Conservation (phyloP, 306 rosid species). For the Mucuna pruriens region DNA sequence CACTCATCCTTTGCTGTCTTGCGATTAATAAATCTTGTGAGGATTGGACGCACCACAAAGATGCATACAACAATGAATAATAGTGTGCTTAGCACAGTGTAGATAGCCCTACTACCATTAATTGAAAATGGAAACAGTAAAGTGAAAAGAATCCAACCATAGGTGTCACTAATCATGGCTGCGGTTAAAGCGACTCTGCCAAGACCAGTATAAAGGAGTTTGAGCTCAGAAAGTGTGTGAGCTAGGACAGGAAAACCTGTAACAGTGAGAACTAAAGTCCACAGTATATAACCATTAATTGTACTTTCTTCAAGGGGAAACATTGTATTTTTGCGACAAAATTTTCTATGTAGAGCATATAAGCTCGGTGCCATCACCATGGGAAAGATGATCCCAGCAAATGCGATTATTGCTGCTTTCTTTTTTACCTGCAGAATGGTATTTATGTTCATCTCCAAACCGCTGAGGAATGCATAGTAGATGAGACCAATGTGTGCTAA, state of each 20-base stretch:
- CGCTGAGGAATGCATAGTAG: conserved; percentile 48
- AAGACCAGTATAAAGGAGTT: conserved; percentile 49
- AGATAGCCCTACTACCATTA: neutral
- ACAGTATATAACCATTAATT: conserved; percentile 16
- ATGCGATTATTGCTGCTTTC: conserved; percentile 35
- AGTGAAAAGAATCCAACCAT: conserved; percentile 49
- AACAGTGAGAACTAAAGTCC: conserved; percentile 41
- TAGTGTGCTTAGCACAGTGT: neutral
- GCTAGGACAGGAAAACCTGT: conserved; percentile 56
- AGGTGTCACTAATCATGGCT: conserved; percentile 48
- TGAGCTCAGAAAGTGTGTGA: conserved; percentile 47
- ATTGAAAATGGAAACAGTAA: conserved; percentile 40
- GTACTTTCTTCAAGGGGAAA: neutral
- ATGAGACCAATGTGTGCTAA: conserved; percentile 33
- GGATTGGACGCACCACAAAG: conserved; percentile 38
- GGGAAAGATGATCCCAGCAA: conserved; percentile 45
- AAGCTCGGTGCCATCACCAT: neutral
- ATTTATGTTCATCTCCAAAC: conserved; percentile 46
- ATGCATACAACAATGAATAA: conserved; percentile 7
- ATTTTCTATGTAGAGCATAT: neutral
- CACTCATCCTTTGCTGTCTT: conserved; percentile 31
- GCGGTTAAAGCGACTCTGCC: conserved; percentile 44
- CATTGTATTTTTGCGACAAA: neutral
- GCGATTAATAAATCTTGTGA: neutral
- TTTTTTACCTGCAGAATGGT: conserved; percentile 32